A percentile compares a stretch with the other conserved stretches of the same genome.
These are phyloP conservation scores for Aspergillus leporis DNA, from an alignment of 495 filamentous ascomycete species.

Conservation along the genomic window DNA sequence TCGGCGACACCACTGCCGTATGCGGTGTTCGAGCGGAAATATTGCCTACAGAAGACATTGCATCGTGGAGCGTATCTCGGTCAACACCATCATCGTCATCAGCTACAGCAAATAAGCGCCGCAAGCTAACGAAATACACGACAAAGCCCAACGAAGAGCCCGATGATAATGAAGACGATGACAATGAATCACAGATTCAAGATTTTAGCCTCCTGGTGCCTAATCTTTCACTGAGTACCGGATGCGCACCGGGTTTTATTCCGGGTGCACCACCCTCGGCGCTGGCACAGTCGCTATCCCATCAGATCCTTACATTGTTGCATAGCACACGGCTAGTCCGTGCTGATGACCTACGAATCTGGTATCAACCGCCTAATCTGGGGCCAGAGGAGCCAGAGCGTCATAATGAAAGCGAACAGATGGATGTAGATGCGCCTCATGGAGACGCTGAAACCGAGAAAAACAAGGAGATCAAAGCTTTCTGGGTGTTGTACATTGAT, in stretches of 20 bases:
- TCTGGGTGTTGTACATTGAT: conserved; percentile 94
- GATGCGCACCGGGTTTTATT: conserved; percentile 80
- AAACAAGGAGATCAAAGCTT: conserved; percentile 67
- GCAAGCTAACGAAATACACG: conserved; percentile 25
- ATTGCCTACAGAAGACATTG: conserved; percentile 67
- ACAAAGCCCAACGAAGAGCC: conserved; percentile 22
- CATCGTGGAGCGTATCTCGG: conserved; percentile 56
- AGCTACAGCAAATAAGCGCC: conserved; percentile 31
- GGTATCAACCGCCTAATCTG: conserved; percentile 56
- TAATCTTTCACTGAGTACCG: conserved; percentile 86
- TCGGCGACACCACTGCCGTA: conserved; percentile 87
- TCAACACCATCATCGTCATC: conserved; percentile 26
- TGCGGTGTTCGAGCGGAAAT: conserved; percentile 89
- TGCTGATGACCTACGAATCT: conserved; percentile 65
- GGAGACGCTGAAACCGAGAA: conserved; percentile 17
- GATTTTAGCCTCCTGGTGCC: conserved; percentile 78
- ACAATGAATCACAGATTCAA: conserved; percentile 57
- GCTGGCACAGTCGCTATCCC: conserved; percentile 79
- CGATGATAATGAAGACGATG: conserved; percentile 25
- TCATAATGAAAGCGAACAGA: conserved; percentile 45
- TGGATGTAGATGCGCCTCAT: conserved; percentile 39
- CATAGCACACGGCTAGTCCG: conserved; percentile 65
- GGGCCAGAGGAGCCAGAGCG: conserved; percentile 31
- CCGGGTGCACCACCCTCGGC: conserved; percentile 79
- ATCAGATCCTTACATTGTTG: conserved; percentile 72